Percentiles rank a stretch among this genome's conserved stretches.
Conservation (phyloP, 139 green algal genomes). For the Chlamydomonas applanata region DNA sequence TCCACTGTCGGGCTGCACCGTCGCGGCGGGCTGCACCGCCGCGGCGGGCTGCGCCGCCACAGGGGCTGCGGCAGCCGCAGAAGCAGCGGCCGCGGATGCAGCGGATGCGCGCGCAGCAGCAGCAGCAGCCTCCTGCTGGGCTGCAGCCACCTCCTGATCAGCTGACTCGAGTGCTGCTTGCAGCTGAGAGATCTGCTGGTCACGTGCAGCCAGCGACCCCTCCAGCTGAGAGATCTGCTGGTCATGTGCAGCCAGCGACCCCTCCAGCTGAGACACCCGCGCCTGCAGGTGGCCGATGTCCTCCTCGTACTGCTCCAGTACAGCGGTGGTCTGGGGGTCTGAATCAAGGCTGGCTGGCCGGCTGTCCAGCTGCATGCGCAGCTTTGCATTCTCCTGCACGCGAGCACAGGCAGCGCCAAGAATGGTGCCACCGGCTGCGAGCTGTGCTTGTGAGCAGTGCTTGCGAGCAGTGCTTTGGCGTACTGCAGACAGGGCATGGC, state of each 20-base stretch:
- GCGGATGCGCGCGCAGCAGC: no score
- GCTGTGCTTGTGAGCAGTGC: no score
- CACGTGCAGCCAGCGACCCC: slow-evolving; percentile 17
- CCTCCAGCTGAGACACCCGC: neutral
- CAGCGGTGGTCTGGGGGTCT: neutral
- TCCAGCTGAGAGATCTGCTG: slow-evolving; percentile 16
- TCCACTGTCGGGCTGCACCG: neutral
- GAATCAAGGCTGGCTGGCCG: neutral
- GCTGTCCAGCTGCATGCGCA: neutral
- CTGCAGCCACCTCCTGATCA: neutral
- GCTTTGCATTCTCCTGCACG: slow-evolving; percentile 1
- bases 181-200: slow-evolving; percentile 19
- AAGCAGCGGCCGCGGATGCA: no score
- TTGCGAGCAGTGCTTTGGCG: no score
- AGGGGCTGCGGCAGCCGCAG: neutral
- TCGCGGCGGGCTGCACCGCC: neutral
- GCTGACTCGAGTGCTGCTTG: neutral
- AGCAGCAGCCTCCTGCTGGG: no score
- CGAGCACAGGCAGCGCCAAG: no score
- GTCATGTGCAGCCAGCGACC: neutral
- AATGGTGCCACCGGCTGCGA: no score
- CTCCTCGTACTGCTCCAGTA: slow-evolving; percentile 15
- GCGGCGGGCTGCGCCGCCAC: neutral
- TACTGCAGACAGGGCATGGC: no score
- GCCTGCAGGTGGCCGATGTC: slow-evolving; percentile 6